These are phyloP conservation scores for Alliaria petiolata DNA, from an alignment of 345 rosid species.

Conservation along the genomic window DNA sequence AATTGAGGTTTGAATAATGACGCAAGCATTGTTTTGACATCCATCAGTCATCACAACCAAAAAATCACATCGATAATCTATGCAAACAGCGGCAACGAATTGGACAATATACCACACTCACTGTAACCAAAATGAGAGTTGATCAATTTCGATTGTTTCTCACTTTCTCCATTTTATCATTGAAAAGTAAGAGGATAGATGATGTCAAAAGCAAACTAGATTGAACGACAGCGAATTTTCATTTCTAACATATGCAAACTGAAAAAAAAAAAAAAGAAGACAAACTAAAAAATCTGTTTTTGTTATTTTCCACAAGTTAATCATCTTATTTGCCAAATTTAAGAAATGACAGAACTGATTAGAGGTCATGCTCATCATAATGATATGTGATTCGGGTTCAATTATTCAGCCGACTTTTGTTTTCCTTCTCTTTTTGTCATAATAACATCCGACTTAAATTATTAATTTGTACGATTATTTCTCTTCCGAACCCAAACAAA, in stretches of 20 bases:
- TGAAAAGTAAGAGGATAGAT: not conserved
- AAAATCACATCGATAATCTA: not conserved
- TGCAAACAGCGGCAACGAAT: not conserved
- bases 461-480: not conserved
- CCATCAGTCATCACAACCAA: not conserved
- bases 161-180: not conserved
- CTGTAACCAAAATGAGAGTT: not conserved
- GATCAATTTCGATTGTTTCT: too few relatives aligned
- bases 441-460: constrained; percentile 11
- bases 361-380: constrained; percentile 8
- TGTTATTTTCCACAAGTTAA: too few relatives aligned
- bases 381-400: constrained; percentile 14
- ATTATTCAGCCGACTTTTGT: constrained; percentile 3
- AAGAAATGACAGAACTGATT: not conserved
- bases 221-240: not conserved
- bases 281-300: not conserved
- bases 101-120: not conserved
- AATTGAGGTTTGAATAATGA: not conserved
- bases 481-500: not conserved
- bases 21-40: too few relatives aligned
- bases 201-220: constrained; percentile 6
- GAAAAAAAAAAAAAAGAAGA: not conserved
- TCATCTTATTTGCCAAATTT: not conserved
- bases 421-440: not conserved
- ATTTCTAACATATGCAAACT: not conserved